Evolutionary conservation across 2,329 filamentous ascomycete species (phyloP).

Genomic region (Stemphylium vesicarium): DNA sequence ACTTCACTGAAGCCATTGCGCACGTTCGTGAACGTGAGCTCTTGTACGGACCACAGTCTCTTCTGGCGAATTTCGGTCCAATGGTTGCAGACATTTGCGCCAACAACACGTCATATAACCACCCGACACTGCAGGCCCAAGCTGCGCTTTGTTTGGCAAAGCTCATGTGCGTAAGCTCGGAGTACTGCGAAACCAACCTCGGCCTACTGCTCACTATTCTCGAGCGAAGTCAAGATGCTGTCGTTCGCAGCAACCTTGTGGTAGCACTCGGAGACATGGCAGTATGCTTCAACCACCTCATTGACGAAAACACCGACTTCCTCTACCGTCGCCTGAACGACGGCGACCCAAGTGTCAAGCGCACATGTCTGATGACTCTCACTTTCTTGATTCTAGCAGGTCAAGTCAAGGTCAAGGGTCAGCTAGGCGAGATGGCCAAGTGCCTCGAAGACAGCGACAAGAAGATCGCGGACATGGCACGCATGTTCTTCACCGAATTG

Average conservation of each 20-base stretch:
- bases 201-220: constrained; percentile 96
- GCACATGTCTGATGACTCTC: constrained; percentile 96
- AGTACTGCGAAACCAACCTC: constrained; percentile 94
- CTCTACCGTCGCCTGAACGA: constrained; percentile 93
- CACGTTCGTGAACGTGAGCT: constrained; percentile 86
- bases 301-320: constrained; percentile 99
- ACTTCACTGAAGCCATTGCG: constrained; percentile 86
- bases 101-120: constrained; percentile 91
- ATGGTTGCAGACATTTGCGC: constrained; percentile 87
- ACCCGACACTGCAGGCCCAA: constrained; percentile 88
- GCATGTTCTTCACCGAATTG: constrained; percentile 98
- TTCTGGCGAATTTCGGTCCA: constrained; percentile 89
- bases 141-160: constrained; percentile 95
- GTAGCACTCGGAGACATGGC: constrained; percentile 99
- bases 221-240: constrained; percentile 89
- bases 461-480: constrained; percentile 87
- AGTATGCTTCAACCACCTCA: constrained; percentile 98
- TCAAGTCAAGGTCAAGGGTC: constrained; percentile 99
- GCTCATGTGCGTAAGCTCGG: constrained; percentile 96
- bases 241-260: constrained; percentile 92
- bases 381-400: constrained; percentile 97
- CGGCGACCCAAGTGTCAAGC: constrained; percentile 85
- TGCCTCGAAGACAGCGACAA: constrained; percentile 97
- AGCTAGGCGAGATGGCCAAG: constrained; percentile 98
- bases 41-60: constrained; percentile 79